Base-by-base conservation (phyloP, 1,139 yeast genomes). In the Nakaseomyces sp. region DNA sequence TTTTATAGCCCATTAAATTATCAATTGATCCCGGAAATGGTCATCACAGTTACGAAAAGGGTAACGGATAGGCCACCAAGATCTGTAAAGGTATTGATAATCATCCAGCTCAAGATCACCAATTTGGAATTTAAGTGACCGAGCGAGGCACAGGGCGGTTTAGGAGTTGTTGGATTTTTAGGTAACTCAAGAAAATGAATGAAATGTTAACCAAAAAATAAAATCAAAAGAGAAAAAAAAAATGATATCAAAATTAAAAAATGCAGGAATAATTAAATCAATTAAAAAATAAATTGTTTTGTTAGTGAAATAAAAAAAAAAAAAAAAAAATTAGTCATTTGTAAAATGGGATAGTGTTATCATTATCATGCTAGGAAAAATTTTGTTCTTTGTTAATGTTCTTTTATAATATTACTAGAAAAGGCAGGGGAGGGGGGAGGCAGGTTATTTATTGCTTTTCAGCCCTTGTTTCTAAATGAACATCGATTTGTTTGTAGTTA, bases 401-500 rank as follows among this genome's bases (percentile, higher is more conserved):
- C 10, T 19, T 13, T 26, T 16, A n/a, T 41, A n/a, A 13, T 30
- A 13, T 12, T n/a, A 3, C 19, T 16, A n/a, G 9, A 16, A 22
- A 22, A 9, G 24, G 9, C 6, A 22, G 9, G 24, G 9, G 9
- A n/a, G n/a, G n/a, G n/a, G n/a, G n/a, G n/a, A n/a, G n/a, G n/a
- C n/a, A n/a, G n/a, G n/a, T n/a, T n/a, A 22, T 22, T 3, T 22
- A 22, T 22, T 30, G n/a, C 9, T 32, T 32, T 15, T 18, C n/a
- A 15, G 22, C 22, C 37, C 47, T 44, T 8, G 50, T 50, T 44
- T 60, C 68, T 51, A 81, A 68, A 56, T 74, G 74, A 47, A 77
- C 85, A 65, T 89, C 96, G 57, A 84, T 89, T 42, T 81, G 78
- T 63, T 82, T 82, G 67, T 93, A 93, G 65, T 89, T 88, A 66